Base-by-base conservation (phyloP, 1,139 yeast genomes). In the Diutina catenulata region DNA sequence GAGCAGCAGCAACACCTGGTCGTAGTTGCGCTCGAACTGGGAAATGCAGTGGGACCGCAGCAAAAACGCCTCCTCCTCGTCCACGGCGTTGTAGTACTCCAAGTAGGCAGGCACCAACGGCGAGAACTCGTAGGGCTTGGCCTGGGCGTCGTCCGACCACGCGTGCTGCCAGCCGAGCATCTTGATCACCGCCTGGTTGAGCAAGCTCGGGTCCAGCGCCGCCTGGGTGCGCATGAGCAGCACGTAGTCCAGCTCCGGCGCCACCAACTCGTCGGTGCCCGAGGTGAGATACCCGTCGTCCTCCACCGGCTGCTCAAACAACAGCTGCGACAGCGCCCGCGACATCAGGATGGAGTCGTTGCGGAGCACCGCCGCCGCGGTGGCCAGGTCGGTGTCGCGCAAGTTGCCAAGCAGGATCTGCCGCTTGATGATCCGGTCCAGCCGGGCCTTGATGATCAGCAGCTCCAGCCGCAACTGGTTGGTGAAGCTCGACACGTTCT, bases 1-100 rank as follows among this genome's bases (percentile, higher is more conserved):
- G 38, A 64, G 53, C 43, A 57, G 57, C 18, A 70, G 50, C 25
- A 65, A 47, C 5, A 63, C 56, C 42, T 52, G 53, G 44, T 65
- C 70, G 44, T 61, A 64, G 42, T 64, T 63, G 14, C 43, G 41
- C 41, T 56, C 57, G 45, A 61, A 59, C 36, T 53, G 50, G 14
- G 41, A 40, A 41, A 56, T 56, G 38, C 42, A 47, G 37, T 51
- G 47, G 43, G 45, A 54, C 40, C 42, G 19, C 14, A 27, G 16
- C 40, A 50, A 37, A 43, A 43, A 51, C 7, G 59, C 51, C 13
- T 54, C 54, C 28, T 59, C 63, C 27, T 59, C 64, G 42, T 60
- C 58, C 27, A 61, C 51, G 8, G 67, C 60, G 44, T 60, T 63
- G 39, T 62, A 61, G 27, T 52, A 14, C 9, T 27, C 22, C 15